Evolutionary conservation across 1,284 basidiomycete genomes (phyloP), one percentile per base, ranked within the genome.

Genomic region (Austroboletus novae-zelandiae): DNA sequence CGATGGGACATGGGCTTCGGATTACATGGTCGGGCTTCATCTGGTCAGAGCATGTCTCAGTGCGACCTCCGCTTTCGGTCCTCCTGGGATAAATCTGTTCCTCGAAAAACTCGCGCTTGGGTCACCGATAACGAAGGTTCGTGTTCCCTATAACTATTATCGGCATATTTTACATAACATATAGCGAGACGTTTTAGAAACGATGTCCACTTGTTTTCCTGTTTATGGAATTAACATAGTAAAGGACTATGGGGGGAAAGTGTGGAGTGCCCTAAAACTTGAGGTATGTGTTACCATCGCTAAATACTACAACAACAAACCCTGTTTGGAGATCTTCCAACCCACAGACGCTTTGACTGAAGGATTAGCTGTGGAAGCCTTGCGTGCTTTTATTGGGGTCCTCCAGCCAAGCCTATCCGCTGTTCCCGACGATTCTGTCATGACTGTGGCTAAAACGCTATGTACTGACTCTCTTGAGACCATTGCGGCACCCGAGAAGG

Each of bases 31-130:
- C 35, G 30, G 23, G 14, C 8, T 7, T 29, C 40, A 29, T 45
- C 31, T 20, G 37, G 45, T 44, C 23, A 78, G 79, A 53, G 61
- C 60, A 29, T 94, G 91, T 66, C 73, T 99, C 49, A 79, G 77
- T 51, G 87, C 94, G 0, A 89, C 88, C 1, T 87, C 94, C 4
- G 72, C 78, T 27, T 96, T 98, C 64, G 94, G 94, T 0, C 80
- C 83, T 6, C 74, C 91, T 54, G 94, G 93, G 1, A 81, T 97
- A 37, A 89, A 93, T 0, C 74, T 98, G 1, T 93, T 98, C 61
- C 70, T 98, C 31, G 97, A 99, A 61, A 99, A 99, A 71, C 80
- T 99, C 45, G 78, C 83, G 5, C 90, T 92, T 1, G 89, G 89
- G 2, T 86, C 91, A 2, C 88, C 92, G 4, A 71, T 77, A 0